phyloP scores from a whole-genome alignment of 352 stramenopile genomes.

The Ophiocytium majus region DNA sequence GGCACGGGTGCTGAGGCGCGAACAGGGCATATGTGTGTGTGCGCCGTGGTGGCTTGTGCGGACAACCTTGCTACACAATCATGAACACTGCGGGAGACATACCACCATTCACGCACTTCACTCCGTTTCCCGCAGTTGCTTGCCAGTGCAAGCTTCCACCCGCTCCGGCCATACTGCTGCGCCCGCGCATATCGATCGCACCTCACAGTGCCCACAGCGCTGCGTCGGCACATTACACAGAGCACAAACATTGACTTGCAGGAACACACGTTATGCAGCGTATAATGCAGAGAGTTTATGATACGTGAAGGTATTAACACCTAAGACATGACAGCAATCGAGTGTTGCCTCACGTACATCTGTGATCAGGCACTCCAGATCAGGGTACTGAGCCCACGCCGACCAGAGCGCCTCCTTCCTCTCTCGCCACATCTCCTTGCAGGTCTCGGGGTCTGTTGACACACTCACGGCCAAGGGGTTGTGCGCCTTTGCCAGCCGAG shows the following conservation, averaged over 20 bases:
- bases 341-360: constrained; percentile 65
- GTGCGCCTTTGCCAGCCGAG: background rate
- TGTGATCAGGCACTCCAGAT: constrained; percentile 68
- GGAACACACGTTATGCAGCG: background rate
- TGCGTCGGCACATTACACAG: background rate
- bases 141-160: no score
- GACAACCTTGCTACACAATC: no score
- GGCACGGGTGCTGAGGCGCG: no score
- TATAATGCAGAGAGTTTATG: background rate
- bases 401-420: constrained; percentile 76
- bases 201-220: no score
- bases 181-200: no score
- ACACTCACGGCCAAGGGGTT: background rate
- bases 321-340: background rate
- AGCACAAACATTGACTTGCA: background rate
- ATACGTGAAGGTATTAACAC: background rate
- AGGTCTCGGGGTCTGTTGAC: constrained; percentile 21
- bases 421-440: constrained; percentile 65
- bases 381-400: constrained; percentile 63
- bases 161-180: no score
- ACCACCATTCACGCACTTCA: no score
- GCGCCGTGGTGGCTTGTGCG: no score
- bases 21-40: no score
- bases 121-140: no score
- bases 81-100: no score